Conservation (phyloP, 345 rosid species). For the Eutrema yunnanense region DNA sequence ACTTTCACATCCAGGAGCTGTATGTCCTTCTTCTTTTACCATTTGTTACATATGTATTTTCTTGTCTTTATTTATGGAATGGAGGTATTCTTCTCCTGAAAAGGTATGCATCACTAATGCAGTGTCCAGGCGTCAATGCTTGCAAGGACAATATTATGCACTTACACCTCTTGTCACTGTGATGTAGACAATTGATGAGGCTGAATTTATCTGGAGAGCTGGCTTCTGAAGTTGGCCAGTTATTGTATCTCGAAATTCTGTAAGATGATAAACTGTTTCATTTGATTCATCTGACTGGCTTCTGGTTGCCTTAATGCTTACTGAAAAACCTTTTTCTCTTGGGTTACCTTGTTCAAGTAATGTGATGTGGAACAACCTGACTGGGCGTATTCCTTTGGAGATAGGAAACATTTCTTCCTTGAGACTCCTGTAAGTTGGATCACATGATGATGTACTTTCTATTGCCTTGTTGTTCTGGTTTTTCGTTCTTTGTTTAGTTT, state of each 20-base stretch:
- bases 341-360: slow-evolving; percentile 37
- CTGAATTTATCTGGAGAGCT: slow-evolving; percentile 78
- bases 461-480: background rate
- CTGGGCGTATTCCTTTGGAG: slow-evolving; percentile 77
- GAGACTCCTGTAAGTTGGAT: slow-evolving; percentile 61
- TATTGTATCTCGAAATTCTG: slow-evolving; percentile 54
- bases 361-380: slow-evolving; percentile 89
- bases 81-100: background rate
- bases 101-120: background rate
- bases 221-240: slow-evolving; percentile 62
- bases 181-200: slow-evolving; percentile 56
- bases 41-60: slow-evolving; percentile 6
- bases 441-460: background rate
- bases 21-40: slow-evolving; percentile 33
- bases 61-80: no score
- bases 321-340: background rate
- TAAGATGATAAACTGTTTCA: slow-evolving; percentile 34
- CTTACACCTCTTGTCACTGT: slow-evolving; percentile 1
- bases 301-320: background rate
- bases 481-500: no score
- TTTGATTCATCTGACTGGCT: background rate
- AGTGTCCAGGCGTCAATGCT: background rate
- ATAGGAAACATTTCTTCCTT: slow-evolving; percentile 60
- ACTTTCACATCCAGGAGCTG: slow-evolving; percentile 61
- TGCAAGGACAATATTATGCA: background rate